A percentile compares a stretch with the other conserved stretches of the same genome.
These are phyloP conservation scores for Aspergillus latus DNA, from an alignment of 2,329 filamentous ascomycete species.

Conservation along the genomic window DNA sequence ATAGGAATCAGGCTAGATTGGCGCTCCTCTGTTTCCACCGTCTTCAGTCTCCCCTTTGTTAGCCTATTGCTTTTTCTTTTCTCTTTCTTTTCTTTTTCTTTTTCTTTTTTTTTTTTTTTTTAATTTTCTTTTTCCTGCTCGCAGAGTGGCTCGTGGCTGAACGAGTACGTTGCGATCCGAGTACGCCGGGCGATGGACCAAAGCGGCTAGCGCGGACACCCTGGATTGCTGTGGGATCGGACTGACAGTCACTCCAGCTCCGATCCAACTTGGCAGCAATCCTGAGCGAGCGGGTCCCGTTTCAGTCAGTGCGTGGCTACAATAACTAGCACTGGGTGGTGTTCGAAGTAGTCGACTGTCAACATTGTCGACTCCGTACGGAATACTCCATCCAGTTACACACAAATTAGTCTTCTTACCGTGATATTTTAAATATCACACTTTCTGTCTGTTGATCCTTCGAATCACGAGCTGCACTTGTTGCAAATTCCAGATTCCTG, in stretches of 20 bases:
- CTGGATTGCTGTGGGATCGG: not conserved
- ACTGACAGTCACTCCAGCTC: constrained; percentile 2
- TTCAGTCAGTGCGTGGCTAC: constrained; percentile 11
- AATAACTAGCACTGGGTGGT: not conserved
- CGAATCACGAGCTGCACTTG: constrained; percentile 9
- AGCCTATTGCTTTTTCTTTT: not conserved
- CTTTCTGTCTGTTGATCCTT: constrained; percentile 11
- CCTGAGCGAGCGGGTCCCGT: constrained; percentile 7
- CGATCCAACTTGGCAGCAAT: constrained; percentile 7
- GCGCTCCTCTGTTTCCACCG: not conserved
- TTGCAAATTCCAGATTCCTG: constrained; percentile 8
- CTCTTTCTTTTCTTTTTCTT: too few relatives aligned
- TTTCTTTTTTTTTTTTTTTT: not conserved
- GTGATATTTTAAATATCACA: constrained; percentile 9
- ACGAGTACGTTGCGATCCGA: constrained; percentile 9
- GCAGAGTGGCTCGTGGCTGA: not conserved
- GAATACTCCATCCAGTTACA: constrained; percentile 2
- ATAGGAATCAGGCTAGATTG: not conserved
- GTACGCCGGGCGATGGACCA: not conserved
- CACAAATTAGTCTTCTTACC: constrained; percentile 12
- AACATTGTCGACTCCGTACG: not conserved
- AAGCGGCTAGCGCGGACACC: not conserved
- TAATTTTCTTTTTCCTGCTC: not conserved
- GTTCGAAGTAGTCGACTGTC: too few relatives aligned
- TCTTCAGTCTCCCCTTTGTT: not conserved